These are phyloP conservation scores for Prunus yedoensis DNA, from an alignment of 331 rosid species.

Conservation along the genomic window DNA sequence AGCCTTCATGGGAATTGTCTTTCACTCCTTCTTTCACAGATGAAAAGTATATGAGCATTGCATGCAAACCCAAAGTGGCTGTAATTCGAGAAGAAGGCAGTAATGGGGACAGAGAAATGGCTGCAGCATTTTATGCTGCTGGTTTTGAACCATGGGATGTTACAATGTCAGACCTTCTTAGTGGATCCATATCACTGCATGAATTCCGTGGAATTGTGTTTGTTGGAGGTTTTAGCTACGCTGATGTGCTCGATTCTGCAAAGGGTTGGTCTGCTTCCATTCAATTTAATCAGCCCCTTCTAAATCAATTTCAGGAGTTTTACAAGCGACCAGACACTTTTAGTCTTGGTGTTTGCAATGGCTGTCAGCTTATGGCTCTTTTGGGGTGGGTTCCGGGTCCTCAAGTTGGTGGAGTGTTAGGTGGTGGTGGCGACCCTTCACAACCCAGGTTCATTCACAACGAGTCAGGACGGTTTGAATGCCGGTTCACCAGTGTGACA, in stretches of 20 bases:
- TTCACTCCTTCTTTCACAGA: slow-evolving; percentile 69
- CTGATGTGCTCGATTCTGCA: slow-evolving; percentile 91
- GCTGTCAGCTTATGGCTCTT: slow-evolving; percentile 87
- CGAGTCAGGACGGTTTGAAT: slow-evolving; percentile 76
- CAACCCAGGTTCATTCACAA: slow-evolving; percentile 85
- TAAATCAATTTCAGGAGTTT: slow-evolving; percentile 75
- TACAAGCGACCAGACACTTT: slow-evolving; percentile 71
- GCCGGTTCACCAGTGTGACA: slow-evolving; percentile 78
- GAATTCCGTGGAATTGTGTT: slow-evolving; percentile 66
- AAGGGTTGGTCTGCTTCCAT: slow-evolving; percentile 92
- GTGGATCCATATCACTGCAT: slow-evolving; percentile 51
- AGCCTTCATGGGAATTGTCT: slow-evolving; percentile 71
- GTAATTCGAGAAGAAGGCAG: slow-evolving; percentile 93
- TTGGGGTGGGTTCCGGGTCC: slow-evolving; percentile 90
- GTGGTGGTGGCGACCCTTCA: slow-evolving; percentile 74
- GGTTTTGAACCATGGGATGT: slow-evolving; percentile 89
- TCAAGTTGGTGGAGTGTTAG: slow-evolving; percentile 72
- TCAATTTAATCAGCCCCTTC: slow-evolving; percentile 60
- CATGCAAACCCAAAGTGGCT: slow-evolving; percentile 73
- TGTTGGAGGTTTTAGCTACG: slow-evolving; percentile 94
- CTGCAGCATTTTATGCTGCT: slow-evolving; percentile 75
- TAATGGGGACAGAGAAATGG: slow-evolving; percentile 93
- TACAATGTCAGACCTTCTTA: slow-evolving; percentile 80
- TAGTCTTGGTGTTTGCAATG: slow-evolving; percentile 83
- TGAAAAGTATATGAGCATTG: slow-evolving; percentile 46